Base-by-base conservation (phyloP, 1,139 yeast species). In the Geotrichum australiense region DNA sequence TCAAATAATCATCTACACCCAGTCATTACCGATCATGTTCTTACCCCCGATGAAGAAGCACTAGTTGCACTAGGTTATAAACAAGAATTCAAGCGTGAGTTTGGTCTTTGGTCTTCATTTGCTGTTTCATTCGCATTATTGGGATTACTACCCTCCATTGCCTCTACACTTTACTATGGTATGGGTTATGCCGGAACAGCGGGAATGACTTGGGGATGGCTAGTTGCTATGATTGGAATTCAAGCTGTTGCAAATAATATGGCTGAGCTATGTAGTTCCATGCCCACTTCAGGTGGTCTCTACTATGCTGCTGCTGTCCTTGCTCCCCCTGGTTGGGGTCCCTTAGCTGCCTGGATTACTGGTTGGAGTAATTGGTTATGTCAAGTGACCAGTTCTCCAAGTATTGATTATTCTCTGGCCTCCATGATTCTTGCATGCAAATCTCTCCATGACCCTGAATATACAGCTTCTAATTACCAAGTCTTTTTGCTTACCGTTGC, bases 251-350 rank as follows among this genome's bases (percentile, higher is more conserved):
- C 80, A 21, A 48, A 65, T 19, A 66, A 76, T 14, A 73, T 79
- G 74, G 71, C 81, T 3, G 78, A 77, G 47, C 59, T 78, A 37
- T 76, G 78, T 14, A 69, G 77, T 23, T 66, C 81, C 5, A 74
- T 76, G 54, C 85, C 85, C 39, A 79, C 85, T 2, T 69, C 77
- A 12, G 85, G 85, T 38, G 85, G 84, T 12, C 65, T 78, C 21
- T 78, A 76, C 78, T 27, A 73, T 74, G 47, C 69, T 71, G 53
- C 64, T 68, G 26, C 66, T 70, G 59, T 80, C 73, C 6, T 78
- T 76, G 77, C 59, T 71, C 47, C 62, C 73, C 46, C 74, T 68
- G 39, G 69, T 50, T 73, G 65, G 54, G 71, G 73, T 23, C 73
- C 80, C 2, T 54, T 74, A 15, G 64, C 76, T 42, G 74, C 82